Conservation (phyloP, 805 yeast species). For the Candida chauliodis region DNA sequence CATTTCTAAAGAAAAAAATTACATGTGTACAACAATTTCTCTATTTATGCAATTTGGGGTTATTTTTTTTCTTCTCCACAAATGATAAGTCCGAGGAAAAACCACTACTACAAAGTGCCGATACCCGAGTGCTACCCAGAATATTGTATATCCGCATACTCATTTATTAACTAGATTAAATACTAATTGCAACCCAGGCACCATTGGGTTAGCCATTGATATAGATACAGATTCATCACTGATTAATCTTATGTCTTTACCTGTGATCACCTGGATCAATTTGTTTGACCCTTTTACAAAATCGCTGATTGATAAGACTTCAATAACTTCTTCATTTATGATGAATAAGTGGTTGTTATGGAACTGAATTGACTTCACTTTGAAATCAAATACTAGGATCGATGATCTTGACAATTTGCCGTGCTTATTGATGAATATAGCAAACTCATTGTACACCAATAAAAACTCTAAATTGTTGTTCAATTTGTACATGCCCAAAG, state of each 20-base stretch:
- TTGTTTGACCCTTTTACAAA: constrained; percentile 41
- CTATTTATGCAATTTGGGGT: too few relatives aligned
- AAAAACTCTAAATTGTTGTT: constrained; percentile 50
- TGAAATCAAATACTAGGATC: constrained; percentile 41
- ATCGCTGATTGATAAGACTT: constrained; percentile 59
- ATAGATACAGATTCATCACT: constrained; percentile 17
- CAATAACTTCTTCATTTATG: constrained; percentile 64
- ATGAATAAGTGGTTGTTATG: constrained; percentile 34
- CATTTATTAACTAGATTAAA: constrained; percentile 18
- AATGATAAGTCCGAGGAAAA: too few relatives aligned
- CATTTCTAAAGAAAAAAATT: too few relatives aligned
- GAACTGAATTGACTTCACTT: constrained; percentile 35
- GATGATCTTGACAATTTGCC: constrained; percentile 50
- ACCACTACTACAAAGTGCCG: too few relatives aligned
- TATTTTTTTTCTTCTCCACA: too few relatives aligned
- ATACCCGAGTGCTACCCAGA: too few relatives aligned
- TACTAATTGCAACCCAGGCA: constrained; percentile 59
- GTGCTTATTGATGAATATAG: constrained; percentile 57
- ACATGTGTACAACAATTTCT: too few relatives aligned
- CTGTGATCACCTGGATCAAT: constrained; percentile 66
- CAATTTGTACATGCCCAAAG: constrained; percentile 65
- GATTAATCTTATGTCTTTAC: constrained; percentile 53
- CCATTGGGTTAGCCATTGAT: constrained; percentile 62
- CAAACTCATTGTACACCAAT: constrained; percentile 68
- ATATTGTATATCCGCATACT: too few relatives aligned